A percentile compares a stretch with the other conserved stretches of the same genome.
phyloP scores from a whole-genome alignment of 768 basidiomycete genomes.

The Lactarius evosmus region DNA sequence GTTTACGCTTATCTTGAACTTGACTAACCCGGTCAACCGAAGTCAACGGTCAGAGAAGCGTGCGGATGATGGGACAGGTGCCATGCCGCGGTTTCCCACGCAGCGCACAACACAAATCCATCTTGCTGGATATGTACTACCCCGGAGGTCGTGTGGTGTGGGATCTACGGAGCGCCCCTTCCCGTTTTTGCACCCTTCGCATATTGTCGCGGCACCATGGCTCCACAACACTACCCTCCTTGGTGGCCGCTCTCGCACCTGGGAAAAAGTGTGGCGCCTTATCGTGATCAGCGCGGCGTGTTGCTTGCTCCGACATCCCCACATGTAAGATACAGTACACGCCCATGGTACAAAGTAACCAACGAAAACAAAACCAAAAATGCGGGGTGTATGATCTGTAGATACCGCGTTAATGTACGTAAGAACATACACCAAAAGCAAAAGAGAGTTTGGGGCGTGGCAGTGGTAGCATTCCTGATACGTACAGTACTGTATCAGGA shows the following conservation, averaged over 20 bases:
- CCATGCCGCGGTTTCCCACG: not conserved
- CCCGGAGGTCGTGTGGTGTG: too few species aligned
- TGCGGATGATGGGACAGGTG: not conserved
- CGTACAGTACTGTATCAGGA: not conserved
- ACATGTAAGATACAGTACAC: not conserved
- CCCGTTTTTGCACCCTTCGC: not conserved
- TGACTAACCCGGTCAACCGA: not conserved
- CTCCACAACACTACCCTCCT: not conserved
- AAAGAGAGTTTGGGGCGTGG: not conserved
- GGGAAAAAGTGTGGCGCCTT: not conserved
- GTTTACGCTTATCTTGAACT: not conserved
- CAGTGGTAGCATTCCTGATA: not conserved
- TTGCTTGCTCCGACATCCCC: not conserved
- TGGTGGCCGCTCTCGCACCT: not conserved
- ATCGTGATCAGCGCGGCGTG: not conserved
- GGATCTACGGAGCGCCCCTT: not conserved
- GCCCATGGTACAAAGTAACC: not conserved
- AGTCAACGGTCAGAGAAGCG: not conserved
- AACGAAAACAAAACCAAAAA: too few species aligned
- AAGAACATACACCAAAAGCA: not conserved
- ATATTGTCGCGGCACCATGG: not conserved
- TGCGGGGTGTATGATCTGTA: not conserved
- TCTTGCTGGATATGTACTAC: too few species aligned
- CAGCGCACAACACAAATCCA: not conserved
- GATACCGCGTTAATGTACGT: not conserved